Evolutionary conservation across 176 grass and related monocot genomes (phyloP), one percentile per base, ranked within the genome.

Genomic region (Avena sativa): DNA sequence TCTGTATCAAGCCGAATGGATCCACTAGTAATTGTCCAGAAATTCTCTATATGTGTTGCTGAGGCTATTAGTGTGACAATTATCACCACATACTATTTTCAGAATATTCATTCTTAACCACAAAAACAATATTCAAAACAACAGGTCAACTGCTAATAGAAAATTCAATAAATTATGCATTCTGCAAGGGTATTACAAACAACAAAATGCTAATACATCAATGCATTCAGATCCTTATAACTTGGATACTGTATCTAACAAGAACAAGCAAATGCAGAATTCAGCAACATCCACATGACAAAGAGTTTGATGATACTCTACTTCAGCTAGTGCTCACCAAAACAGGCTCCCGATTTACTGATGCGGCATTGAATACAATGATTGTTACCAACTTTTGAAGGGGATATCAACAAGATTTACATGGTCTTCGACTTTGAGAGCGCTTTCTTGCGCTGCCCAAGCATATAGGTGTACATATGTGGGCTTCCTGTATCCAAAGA

Each of bases 381-480:
- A 58, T 10, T 59, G 30, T 3, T 28, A 78, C 55, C 6, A 9
- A 60, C 13, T n/a, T 34, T 61, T 14, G 34, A 44, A 38, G 57
- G 76, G 53, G 55, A 8, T 2, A 14, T 44, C 20, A 79, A 15
- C 19, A 16, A 65, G 44, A 65, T 81, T 32, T 63, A 80, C 38
- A 21, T 8, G 4, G 78, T 26, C 78, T 63, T 63, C 0, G 43
- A 47, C n/a, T 80, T 63, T 62, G 77, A 36, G 43, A 81, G 79
- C 1, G 79, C 79, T 46, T 81, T 81, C 79, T 81, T 81, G 61
- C 79, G 79, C 61, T 81, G 61, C 25, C 79, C 46, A 67, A 81
- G 79, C 79, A 81, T 81, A 12, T 81, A 81, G 0, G 61, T 81
- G 11, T 81, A 67, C 79, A 81, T 81, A 51, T 81, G 79, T 0